Conservation (phyloP, 1,284 basidiomycete genomes). For the Leccinum griseonigrum region DNA sequence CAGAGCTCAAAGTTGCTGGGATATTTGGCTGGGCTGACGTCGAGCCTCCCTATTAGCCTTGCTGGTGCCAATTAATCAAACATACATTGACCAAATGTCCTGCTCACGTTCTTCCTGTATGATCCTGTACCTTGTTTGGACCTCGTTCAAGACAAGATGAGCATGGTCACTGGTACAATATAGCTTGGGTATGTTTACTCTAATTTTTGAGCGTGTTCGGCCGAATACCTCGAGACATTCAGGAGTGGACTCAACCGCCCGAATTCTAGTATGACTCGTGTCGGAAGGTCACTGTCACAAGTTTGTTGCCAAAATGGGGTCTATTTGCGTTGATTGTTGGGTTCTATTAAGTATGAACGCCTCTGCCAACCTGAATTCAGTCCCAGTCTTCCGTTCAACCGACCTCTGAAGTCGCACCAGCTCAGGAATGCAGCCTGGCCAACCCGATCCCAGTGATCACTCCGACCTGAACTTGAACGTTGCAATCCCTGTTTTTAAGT, state of each 20-base stretch:
- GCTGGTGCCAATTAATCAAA: conserved; percentile 69
- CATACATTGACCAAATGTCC: conserved; percentile 81
- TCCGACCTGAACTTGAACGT: not conserved
- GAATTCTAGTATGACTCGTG: conserved; percentile 78
- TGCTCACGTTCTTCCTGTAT: conserved; percentile 92
- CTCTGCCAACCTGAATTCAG: not conserved
- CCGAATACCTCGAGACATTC: conserved; percentile 94
- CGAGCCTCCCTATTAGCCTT: conserved; percentile 44
- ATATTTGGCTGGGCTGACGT: conserved; percentile 2
- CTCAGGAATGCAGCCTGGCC: conserved; percentile 11
- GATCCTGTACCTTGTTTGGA: conserved; percentile 84
- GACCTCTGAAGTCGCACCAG: not conserved
- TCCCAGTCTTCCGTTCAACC: not conserved
- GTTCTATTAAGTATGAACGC: not conserved
- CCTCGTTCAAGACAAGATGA: conserved; percentile 79
- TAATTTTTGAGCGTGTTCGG: conserved; percentile 52
- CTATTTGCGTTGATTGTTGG: not conserved
- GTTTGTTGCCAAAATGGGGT: not conserved
- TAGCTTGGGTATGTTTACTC: not conserved
- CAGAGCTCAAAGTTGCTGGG: not conserved
- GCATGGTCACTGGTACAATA: conserved; percentile 12
- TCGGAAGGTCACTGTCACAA: no score
- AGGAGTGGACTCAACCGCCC: conserved; percentile 95
- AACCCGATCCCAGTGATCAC: not conserved
- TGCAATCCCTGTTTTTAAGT: conserved; percentile 20